Conservation (phyloP, 2,329 filamentous ascomycete species). For the Acrocalymma vagum region DNA sequence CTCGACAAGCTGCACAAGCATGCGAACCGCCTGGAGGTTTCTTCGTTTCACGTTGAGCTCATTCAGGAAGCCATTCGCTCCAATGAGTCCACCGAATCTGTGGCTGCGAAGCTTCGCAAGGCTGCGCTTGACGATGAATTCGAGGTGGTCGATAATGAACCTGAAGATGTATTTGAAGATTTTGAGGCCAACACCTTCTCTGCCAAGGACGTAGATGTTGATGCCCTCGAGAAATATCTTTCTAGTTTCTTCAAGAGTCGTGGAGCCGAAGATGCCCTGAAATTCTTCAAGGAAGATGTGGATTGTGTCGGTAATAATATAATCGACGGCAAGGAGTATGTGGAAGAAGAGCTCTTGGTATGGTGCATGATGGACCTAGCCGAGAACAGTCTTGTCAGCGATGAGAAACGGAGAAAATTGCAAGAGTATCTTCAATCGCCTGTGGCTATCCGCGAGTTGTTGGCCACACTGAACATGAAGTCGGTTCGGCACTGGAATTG, state of each 20-base stretch:
- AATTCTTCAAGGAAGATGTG: constrained; percentile 21
- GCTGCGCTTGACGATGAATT: constrained; percentile 48
- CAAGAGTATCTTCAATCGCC: constrained; percentile 34
- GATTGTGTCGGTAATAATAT: constrained; percentile 19
- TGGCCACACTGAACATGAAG: constrained; percentile 31
- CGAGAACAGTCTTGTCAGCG: constrained; percentile 57
- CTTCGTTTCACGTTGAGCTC: constrained; percentile 64
- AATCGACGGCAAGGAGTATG: constrained; percentile 29
- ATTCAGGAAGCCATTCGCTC: constrained; percentile 45
- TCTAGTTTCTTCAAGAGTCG: constrained; percentile 16
- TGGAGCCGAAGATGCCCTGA: constrained; percentile 7
- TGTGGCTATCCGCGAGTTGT: constrained; percentile 29
- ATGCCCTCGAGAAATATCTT: constrained; percentile 31
- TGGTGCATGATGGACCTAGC: constrained; percentile 60
- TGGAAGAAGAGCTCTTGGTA: constrained; percentile 53
- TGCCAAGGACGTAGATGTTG: constrained; percentile 21
- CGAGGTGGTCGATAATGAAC: constrained; percentile 61
- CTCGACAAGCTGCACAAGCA: constrained; percentile 58
- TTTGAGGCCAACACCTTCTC: constrained; percentile 31
- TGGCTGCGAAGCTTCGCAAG: constrained; percentile 23
- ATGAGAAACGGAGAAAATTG: constrained; percentile 54
- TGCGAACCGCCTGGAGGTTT: constrained; percentile 64
- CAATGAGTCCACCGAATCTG: constrained; percentile 31
- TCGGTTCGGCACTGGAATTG: constrained; percentile 35
- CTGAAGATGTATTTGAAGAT: constrained; percentile 60